Percentiles rank a stretch among this genome's conserved stretches.
These are phyloP conservation scores for Somion occarium DNA, from an alignment of 1,284 basidiomycete species.

Conservation along the genomic window DNA sequence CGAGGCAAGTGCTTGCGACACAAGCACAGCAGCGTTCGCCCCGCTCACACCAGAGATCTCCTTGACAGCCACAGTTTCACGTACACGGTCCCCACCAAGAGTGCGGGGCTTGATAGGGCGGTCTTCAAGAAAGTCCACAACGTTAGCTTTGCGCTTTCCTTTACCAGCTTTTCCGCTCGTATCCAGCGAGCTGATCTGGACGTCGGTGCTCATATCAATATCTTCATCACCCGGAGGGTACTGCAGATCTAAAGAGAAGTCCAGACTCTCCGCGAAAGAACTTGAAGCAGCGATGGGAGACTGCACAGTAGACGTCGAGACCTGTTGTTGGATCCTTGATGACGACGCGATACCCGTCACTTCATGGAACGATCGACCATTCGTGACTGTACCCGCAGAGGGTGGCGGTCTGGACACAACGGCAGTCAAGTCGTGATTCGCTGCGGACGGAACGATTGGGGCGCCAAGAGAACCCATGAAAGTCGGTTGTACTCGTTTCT, in stretches of 20 bases:
- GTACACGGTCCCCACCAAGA: conserved; percentile 63
- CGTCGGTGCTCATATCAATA: conserved; percentile 42
- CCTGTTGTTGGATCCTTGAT: conserved; percentile 2
- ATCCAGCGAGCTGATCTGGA: conserved; percentile 48
- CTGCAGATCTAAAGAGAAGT: not conserved
- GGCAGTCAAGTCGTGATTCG: not conserved
- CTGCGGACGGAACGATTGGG: conserved; percentile 34
- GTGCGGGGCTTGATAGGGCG: conserved; percentile 50
- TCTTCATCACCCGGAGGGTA: conserved; percentile 4
- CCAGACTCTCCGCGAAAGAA: not conserved
- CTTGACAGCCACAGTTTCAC: conserved; percentile 45
- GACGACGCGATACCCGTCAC: conserved; percentile 16
- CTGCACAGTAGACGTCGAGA: not conserved
- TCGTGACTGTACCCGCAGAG: not conserved
- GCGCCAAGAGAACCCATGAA: conserved; percentile 32
- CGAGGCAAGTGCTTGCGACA: conserved; percentile 18
- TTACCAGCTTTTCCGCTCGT: conserved; percentile 20
- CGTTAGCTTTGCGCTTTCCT: conserved; percentile 48
- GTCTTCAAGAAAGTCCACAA: conserved; percentile 41
- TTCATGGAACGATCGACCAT: conserved; percentile 23
- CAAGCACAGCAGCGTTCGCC: conserved; percentile 9
- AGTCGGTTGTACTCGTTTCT: conserved; percentile 63
- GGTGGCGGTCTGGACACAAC: conserved; percentile 10
- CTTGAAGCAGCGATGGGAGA: not conserved
- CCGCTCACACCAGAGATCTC: conserved; percentile 38